Evolutionary conservation across 768 basidiomycete genomes (phyloP).

Genomic region (Xanthoconium stramineum): DNA sequence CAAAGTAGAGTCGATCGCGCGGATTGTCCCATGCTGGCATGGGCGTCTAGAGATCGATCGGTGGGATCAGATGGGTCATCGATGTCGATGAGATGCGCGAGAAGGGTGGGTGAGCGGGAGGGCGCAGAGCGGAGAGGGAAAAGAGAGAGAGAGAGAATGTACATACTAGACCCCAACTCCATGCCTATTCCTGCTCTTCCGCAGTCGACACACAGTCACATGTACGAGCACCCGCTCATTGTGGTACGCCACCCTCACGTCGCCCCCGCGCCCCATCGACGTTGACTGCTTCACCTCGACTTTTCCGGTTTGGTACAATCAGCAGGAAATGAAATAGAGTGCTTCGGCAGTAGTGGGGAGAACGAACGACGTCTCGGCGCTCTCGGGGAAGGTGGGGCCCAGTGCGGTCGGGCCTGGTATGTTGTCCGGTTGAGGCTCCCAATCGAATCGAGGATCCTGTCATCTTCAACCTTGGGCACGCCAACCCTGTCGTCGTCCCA

Average conservation of each 20-base stretch:
- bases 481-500: background rate
- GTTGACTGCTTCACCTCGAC: conserved; percentile 18
- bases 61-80: background rate
- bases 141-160: background rate
- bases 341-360: conserved; percentile 30
- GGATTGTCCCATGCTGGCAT: background rate
- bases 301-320: conserved; percentile 23
- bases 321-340: conserved; percentile 35
- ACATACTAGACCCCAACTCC: conserved; percentile 40
- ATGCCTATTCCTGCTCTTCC: conserved; percentile 21
- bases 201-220: conserved; percentile 33
- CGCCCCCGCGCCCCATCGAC: background rate
- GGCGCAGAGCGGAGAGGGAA: no score
- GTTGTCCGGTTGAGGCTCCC: conserved; percentile 13
- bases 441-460: conserved; percentile 14
- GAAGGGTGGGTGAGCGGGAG: no score
- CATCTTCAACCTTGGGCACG: conserved; percentile 12
- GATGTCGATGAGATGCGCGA: no score
- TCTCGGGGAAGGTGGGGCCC: conserved; percentile 13
- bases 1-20: conserved; percentile 23
- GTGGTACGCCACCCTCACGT: conserved; percentile 30
- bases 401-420: conserved; percentile 8
- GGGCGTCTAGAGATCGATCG: conserved; percentile 16
- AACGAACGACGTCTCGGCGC: conserved; percentile 25
- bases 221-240: conserved; percentile 18